Evolutionary conservation across 176 grass and related monocot species (phyloP).

Genomic region (Phoenix roebelenii): DNA sequence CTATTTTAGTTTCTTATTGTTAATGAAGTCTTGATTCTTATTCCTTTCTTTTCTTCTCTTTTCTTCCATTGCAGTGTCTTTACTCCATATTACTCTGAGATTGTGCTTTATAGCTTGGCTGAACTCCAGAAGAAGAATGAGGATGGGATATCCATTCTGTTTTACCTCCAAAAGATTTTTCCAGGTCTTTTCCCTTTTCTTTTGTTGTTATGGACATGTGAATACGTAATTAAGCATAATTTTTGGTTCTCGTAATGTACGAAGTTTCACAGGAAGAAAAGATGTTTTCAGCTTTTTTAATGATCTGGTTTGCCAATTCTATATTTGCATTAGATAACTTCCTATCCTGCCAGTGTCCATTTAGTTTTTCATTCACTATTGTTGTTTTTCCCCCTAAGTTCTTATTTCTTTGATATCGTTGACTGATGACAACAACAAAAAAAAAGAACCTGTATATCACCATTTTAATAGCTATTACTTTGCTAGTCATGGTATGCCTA

Average conservation of each 20-base stretch:
- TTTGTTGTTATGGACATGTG: background rate
- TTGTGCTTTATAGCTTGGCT: conserved; percentile 65
- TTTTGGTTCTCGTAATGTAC: background rate
- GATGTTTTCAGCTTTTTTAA: too few relatives aligned
- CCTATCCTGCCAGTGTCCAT: too few relatives aligned
- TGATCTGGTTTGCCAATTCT: too few relatives aligned
- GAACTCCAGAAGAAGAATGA: conserved; percentile 89
- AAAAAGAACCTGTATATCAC: too few relatives aligned
- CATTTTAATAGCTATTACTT: too few relatives aligned
- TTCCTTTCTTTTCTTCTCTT: conserved; percentile 17
- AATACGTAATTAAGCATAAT: background rate
- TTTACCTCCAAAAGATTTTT: conserved; percentile 97
- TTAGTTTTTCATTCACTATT: too few relatives aligned
- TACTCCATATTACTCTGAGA: conserved; percentile 93
- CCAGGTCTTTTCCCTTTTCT: conserved; percentile 45
- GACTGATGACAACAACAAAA: too few relatives aligned
- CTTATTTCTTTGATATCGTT: too few relatives aligned
- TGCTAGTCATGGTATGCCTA: too few relatives aligned
- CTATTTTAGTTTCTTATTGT: background rate
- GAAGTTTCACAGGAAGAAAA: too few relatives aligned
- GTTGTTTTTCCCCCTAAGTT: too few relatives aligned
- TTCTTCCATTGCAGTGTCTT: conserved; percentile 61
- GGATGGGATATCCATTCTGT: conserved; percentile 83
- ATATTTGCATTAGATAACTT: too few relatives aligned
- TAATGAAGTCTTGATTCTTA: conserved; percentile 15